phyloP scores from a whole-genome alignment of 306 rosid genomes.

The Senna tora region DNA sequence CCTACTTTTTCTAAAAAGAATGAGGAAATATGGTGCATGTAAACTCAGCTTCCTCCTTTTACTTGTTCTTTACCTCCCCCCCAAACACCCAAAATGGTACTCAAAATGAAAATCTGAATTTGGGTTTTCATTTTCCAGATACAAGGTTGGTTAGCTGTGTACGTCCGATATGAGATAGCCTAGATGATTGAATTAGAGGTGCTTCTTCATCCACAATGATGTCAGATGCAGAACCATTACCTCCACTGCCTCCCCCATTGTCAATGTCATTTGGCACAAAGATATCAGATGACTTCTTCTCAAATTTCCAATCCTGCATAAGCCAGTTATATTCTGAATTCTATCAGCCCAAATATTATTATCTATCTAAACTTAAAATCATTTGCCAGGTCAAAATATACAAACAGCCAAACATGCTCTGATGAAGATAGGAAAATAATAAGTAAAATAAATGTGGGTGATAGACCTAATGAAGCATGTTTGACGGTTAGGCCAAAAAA shows the following conservation, averaged over 20 bases:
- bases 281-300: slow-evolving; percentile 79
- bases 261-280: slow-evolving; percentile 49
- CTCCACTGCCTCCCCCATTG: slow-evolving; percentile 49
- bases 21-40: slow-evolving; percentile 40
- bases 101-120: slow-evolving; percentile 5
- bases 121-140: slow-evolving; percentile 41
- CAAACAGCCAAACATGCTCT: neutral
- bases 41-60: slow-evolving; percentile 30
- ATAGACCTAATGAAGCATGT: slow-evolving; percentile 14
- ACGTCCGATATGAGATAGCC: slow-evolving; percentile 81
- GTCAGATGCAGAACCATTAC: slow-evolving; percentile 48
- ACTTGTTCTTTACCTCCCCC: slow-evolving; percentile 1
- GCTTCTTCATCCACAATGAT: slow-evolving; percentile 65
- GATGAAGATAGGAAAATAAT: neutral
- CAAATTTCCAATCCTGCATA: slow-evolving; percentile 91
- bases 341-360: neutral
- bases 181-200: slow-evolving; percentile 72
- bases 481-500: neutral
- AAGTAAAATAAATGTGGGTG: too few species aligned
- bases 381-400: neutral
- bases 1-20: slow-evolving; percentile 44
- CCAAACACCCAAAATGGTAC: neutral
- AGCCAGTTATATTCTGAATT: neutral
- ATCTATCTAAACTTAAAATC: neutral
- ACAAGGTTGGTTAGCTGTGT: slow-evolving; percentile 55